Conservation (phyloP, 2,329 filamentous ascomycete species). For the Diaporthe citri region DNA sequence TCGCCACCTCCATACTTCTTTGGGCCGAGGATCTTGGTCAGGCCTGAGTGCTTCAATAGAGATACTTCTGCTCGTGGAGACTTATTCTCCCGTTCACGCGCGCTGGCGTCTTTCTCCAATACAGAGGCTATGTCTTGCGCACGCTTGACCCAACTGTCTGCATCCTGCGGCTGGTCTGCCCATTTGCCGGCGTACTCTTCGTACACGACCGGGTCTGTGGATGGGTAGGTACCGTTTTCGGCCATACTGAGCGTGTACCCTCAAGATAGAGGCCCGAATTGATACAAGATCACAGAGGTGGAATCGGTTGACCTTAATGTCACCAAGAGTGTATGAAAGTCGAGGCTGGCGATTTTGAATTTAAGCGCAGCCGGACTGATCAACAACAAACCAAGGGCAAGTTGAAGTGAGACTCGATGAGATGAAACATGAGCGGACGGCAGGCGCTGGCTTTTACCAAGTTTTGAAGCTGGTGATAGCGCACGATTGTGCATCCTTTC, state of each 20-base stretch:
- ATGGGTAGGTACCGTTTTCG: not conserved
- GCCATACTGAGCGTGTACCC: conserved; percentile 4
- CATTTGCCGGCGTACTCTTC: conserved; percentile 53
- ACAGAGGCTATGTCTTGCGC: conserved; percentile 54
- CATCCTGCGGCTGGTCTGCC: conserved; percentile 49
- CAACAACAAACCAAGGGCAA: not conserved
- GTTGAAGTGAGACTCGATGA: not conserved
- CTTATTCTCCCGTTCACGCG: conserved; percentile 54
- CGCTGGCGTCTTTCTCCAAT: conserved; percentile 50
- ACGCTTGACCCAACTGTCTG: conserved; percentile 53
- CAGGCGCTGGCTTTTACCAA: not conserved
- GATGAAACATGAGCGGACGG: not conserved
- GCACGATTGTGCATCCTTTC: not conserved
- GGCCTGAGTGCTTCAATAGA: conserved; percentile 56
- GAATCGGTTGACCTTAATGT: no score
- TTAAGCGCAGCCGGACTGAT: not conserved
- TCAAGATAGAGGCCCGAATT: not conserved
- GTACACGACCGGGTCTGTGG: conserved; percentile 54
- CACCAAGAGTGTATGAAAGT: not conserved
- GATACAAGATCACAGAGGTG: not conserved
- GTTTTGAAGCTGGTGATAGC: not conserved
- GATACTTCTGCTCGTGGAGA: conserved; percentile 55
- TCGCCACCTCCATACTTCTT: conserved; percentile 58
- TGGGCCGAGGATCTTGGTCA: conserved; percentile 55
- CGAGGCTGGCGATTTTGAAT: no score